Evolutionary conservation across 352 stramenopile genomes (phyloP), one percentile per base, ranked within the genome.

Genomic region (Hyaloperonospora arabidopsidis): DNA sequence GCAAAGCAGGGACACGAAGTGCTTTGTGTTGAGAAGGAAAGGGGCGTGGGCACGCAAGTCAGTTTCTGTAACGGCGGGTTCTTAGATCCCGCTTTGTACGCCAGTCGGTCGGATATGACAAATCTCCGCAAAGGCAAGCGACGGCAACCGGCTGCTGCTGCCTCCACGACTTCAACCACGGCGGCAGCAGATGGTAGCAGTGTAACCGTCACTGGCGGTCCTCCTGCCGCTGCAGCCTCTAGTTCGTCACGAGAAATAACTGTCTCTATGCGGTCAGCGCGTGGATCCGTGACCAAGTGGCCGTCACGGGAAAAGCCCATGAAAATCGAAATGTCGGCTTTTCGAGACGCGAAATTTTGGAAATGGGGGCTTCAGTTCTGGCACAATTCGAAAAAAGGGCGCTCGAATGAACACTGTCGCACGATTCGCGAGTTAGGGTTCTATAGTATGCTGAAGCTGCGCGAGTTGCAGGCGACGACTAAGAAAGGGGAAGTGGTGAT

Each of bases 341-440:
- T 89, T 35, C 59, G 78, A 19, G 84, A 93, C 59, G 77, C 84
- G 39, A 81, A 81, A 53, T 92, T 92, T 52, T 93, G 84, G 84
- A 89, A 89, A 52, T 93, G 84, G 84, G 84, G 84, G 13, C 68
- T 85, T 36, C 79, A 90, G 51, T 93, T 92, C 52, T 85, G 86
- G 68, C 76, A 80, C 61, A 91, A 89, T 56, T 84, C 70, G 28
- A 91, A 87, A 59, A 88, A 85, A 52, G 54, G 68, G 18, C 68
- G 74, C 2, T 82, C 81, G 22, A 87, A 91, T 57, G 76, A 86
- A 44, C 82, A 91, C 55, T 78, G 74, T 28, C 81, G 84, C 45
- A 87, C 76, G 2, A 89, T 92, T 58, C 81, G 84, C 22, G 79
- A 93, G 47, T 57, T 93, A 13, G 84, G 80, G 0, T 93, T 93